Base-by-base conservation (phyloP, 192 early-diverging fungal genomes). In the Umbelopsis ramanniana region DNA sequence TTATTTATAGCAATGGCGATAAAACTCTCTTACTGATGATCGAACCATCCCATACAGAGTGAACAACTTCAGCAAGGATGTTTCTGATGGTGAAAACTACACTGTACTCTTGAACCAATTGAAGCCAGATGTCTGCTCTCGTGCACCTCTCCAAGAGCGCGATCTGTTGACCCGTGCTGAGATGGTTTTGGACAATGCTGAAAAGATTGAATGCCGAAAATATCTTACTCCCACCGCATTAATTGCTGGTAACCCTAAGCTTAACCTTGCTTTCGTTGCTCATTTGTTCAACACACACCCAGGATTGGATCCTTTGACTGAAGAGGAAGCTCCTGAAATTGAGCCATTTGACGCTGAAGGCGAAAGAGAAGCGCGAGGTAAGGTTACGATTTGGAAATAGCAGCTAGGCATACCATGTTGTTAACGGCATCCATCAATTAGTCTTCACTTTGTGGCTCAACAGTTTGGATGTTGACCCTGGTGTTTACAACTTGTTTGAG, bases 201-300 rank as follows among this genome's bases (percentile, higher is more conserved):
- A 96, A 74, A 92, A 92, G 67, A 90, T 99, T 55, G 91, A 89
- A 17, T 98, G 96, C 83, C 86, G 97, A 57, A 95, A 97, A 72
- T 99, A 98, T 75, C 85, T 98, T 53, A 94, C 94, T 22, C 90
- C 97, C 67, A 96, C 95, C 77, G 93, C 97, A 14, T 79, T 99
- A 35, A 93, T 97, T 66, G 93, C 90, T 73, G 97, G 97, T 43
- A 99, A 99, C 85, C 87, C 93, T 24, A 98, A 95, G 84, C 90
- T 99, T 66, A 99, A 99, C 84, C 89, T 99, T 83, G 97, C 97
- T n/a, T 98, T 98, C 80, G 95, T 98, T 53, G 97, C 97, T 43
- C 89, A 97, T 76, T 81, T 99, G 71, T 99, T 99, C 88, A 99
- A 99, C 88, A 97, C 90, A 46, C 92, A 96, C 81, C 97, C 97